These are phyloP conservation scores for Aspergillus asperescens DNA, from an alignment of 495 filamentous ascomycete species.

Conservation along the genomic window DNA sequence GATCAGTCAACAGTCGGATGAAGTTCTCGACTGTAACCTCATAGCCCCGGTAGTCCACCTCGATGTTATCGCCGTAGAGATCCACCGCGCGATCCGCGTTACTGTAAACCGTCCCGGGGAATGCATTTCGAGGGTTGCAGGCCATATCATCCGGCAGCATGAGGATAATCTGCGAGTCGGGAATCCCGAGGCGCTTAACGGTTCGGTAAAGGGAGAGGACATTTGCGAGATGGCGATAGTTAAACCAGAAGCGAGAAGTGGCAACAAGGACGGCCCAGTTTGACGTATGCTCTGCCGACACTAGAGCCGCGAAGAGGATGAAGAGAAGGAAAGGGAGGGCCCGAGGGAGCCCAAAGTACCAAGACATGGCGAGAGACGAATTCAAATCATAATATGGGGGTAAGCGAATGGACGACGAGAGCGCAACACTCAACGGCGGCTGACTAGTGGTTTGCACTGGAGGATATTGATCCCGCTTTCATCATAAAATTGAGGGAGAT, in stretches of 20 bases:
- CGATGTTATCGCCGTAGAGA: conserved; percentile 96
- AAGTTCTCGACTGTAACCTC: conserved; percentile 99
- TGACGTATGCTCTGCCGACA: conserved; percentile 77
- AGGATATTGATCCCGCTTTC: not conserved
- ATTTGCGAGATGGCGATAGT: conserved; percentile 97
- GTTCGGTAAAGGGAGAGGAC: conserved; percentile 96
- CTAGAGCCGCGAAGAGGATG: conserved; percentile 40
- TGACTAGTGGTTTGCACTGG: conserved; percentile 1
- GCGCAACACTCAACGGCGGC: conserved; percentile 1
- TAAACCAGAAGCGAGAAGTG: conserved; percentile 99
- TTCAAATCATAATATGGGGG: conserved; percentile 10
- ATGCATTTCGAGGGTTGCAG: conserved; percentile 96
- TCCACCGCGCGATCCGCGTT: conserved; percentile 94
- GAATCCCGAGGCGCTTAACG: conserved; percentile 95
- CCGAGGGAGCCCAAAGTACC: conserved; percentile 25
- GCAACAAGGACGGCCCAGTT: conserved; percentile 98
- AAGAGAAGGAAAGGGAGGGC: conserved; percentile 39
- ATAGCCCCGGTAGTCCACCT: conserved; percentile 97
- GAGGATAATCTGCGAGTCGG: conserved; percentile 97
- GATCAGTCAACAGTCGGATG: conserved; percentile 89
- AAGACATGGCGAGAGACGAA: conserved; percentile 23
- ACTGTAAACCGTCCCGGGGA: conserved; percentile 96
- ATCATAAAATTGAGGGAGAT: not conserved
- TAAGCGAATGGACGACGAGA: not conserved
- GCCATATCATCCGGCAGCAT: conserved; percentile 99